phyloP scores from a whole-genome alignment of 2,329 filamentous ascomycete genomes.

The Nannizziopsis arthrosporioides region DNA sequence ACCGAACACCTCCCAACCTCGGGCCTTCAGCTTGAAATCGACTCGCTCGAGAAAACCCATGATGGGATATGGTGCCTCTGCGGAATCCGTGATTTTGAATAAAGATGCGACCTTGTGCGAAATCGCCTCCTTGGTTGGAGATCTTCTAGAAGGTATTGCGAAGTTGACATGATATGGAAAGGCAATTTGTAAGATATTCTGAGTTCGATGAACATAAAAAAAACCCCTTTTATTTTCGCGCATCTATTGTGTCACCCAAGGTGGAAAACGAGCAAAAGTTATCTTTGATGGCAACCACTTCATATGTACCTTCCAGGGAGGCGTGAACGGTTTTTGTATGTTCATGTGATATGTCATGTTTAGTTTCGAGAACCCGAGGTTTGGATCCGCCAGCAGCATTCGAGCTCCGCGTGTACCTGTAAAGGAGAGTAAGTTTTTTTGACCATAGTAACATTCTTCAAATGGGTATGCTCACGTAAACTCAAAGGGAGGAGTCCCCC shows the following conservation, averaged over 20 bases:
- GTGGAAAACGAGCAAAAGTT: constrained; percentile 80
- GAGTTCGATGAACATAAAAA: background rate
- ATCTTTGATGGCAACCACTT: constrained; percentile 94
- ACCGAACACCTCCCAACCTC: constrained; percentile 33
- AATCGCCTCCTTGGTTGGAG: constrained; percentile 44
- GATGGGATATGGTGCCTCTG: constrained; percentile 13
- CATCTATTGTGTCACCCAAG: constrained; percentile 42
- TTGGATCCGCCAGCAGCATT: constrained; percentile 70
- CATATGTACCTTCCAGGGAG: constrained; percentile 90
- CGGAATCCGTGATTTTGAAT: constrained; percentile 27
- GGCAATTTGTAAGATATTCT: background rate
- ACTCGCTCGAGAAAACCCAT: constrained; percentile 25
- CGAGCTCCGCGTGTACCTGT: constrained; percentile 69
- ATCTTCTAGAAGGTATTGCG: constrained; percentile 55
- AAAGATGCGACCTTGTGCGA: constrained; percentile 33
- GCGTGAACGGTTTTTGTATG: constrained; percentile 70
- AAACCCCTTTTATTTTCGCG: constrained; percentile 10
- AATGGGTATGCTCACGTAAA: constrained; percentile 52
- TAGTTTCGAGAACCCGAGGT: constrained; percentile 73
- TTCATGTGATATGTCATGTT: constrained; percentile 74
- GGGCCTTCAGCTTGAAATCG: constrained; percentile 28
- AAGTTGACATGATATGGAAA: constrained; percentile 32
- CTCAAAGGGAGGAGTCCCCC: constrained; percentile 89
- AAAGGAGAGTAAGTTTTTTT: constrained; percentile 1
- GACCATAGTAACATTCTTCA: background rate